Evolutionary conservation across 2,329 filamentous ascomycete species (phyloP).

Genomic region (Fusarium armeniacum): DNA sequence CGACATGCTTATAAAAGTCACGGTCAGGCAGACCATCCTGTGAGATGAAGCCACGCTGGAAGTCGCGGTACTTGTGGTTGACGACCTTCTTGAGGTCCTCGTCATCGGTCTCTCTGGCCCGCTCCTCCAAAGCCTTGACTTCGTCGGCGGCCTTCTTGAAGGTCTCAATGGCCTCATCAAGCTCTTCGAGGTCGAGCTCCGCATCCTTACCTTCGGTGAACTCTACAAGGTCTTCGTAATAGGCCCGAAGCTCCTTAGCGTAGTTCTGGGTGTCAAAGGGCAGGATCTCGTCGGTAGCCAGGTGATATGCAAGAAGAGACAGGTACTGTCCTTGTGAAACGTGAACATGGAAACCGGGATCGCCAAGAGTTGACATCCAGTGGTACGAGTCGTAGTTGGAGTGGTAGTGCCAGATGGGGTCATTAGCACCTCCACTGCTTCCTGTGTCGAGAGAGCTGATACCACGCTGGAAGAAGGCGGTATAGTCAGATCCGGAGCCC

Average conservation of each 20-base stretch:
- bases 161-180: conserved; percentile 57
- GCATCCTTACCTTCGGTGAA: conserved; percentile 52
- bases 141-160: conserved; percentile 54
- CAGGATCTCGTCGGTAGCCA: conserved; percentile 56
- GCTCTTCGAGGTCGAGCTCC: conserved; percentile 55
- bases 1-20: conserved; percentile 62
- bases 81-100: conserved; percentile 54
- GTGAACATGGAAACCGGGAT: conserved; percentile 74
- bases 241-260: conserved; percentile 56
- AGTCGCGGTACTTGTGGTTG: conserved; percentile 63
- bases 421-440: conserved; percentile 59
- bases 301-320: conserved; percentile 56
- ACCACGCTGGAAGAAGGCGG: conserved; percentile 72
- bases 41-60: conserved; percentile 63
- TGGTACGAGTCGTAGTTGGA: conserved; percentile 86
- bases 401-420: conserved; percentile 81
- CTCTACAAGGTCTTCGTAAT: conserved; percentile 56
- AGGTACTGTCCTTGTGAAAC: conserved; percentile 66
- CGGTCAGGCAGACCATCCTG: conserved; percentile 62
- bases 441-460: conserved; percentile 68
- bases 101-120: conserved; percentile 51
- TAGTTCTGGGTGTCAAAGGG: conserved; percentile 60
- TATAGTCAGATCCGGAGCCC: conserved; percentile 75
- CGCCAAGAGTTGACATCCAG: conserved; percentile 87
- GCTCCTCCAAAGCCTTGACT: conserved; percentile 52